A percentile compares a stretch with the other conserved stretches of the same genome.
These are phyloP conservation scores for Ochetophila trinervis DNA, from an alignment of 306 rosid genomes.

Conservation along the genomic window DNA sequence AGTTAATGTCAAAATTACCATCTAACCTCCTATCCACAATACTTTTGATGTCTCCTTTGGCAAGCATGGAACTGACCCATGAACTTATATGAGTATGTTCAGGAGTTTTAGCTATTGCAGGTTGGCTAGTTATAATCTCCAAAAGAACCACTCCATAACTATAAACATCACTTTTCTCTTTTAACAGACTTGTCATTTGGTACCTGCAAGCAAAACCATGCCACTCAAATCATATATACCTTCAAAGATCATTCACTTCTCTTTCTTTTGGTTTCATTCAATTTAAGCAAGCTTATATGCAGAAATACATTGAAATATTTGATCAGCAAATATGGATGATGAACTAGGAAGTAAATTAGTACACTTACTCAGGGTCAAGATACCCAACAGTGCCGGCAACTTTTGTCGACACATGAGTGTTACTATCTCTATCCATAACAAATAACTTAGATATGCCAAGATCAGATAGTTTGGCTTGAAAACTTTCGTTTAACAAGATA, in stretches of 20 bases:
- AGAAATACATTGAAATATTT: background rate
- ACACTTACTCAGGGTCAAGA: conserved; percentile 22
- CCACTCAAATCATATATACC: background rate
- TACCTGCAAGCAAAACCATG: background rate
- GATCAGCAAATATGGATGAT: too few species aligned
- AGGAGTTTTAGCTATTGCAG: background rate
- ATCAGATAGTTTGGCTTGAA: conserved; percentile 16
- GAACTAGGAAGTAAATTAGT: too few species aligned
- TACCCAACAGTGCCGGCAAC: conserved; percentile 18
- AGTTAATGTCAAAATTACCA: background rate
- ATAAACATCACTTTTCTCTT: conserved; percentile 20
- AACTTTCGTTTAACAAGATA: conserved; percentile 10
- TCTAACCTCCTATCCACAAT: background rate
- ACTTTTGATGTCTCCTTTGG: conserved; percentile 4
- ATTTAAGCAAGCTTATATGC: background rate
- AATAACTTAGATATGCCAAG: conserved; percentile 17
- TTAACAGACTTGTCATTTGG: background rate
- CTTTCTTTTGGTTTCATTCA: background rate
- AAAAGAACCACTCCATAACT: conserved; percentile 14
- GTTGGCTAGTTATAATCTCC: conserved; percentile 3
- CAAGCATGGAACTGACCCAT: conserved; percentile 9
- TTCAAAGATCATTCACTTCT: background rate
- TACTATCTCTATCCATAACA: background rate
- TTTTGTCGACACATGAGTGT: background rate
- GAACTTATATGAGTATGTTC: background rate